Evolutionary conservation across 345 rosid species (phyloP).

Genomic region (Xanthoceras sorbifolium): DNA sequence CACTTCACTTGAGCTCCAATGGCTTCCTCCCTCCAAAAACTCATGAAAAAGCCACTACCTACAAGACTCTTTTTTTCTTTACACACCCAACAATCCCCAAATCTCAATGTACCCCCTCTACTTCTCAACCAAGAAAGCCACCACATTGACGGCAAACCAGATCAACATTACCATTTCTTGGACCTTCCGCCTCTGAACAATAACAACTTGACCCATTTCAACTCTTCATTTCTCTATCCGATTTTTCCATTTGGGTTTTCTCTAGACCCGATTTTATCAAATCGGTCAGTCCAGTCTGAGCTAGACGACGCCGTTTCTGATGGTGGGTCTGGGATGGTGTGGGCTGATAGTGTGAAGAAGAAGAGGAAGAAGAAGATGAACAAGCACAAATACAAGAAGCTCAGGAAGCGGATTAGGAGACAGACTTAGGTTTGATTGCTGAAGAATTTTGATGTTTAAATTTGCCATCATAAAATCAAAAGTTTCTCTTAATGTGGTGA

Average conservation of each 20-base stretch:
- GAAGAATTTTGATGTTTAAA: background rate
- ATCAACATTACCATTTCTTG: background rate
- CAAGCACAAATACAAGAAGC: constrained; percentile 61
- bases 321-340: constrained; percentile 23
- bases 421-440: constrained; percentile 23
- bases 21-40: constrained; percentile 29
- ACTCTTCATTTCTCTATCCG: constrained; percentile 23
- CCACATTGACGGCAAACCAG: background rate
- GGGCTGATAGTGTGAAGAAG: constrained; percentile 75
- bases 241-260: constrained; percentile 27
- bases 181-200: background rate
- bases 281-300: constrained; percentile 19
- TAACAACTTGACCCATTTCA: constrained; percentile 13
- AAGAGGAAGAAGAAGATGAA: constrained; percentile 79
- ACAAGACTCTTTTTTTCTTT: constrained; percentile 16
- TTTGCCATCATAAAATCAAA: background rate
- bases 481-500: background rate
- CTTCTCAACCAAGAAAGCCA: background rate
- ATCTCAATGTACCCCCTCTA: background rate
- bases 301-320: constrained; percentile 14
- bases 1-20: constrained; percentile 8
- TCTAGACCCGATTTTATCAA: constrained; percentile 24
- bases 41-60: constrained; percentile 19
- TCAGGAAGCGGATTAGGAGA: constrained; percentile 52
- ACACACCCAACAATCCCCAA: constrained; percentile 3